A percentile compares a stretch with the other conserved stretches of the same genome.
Conservation (phyloP, 139 green algal species). For the Penium margaritaceum region DNA sequence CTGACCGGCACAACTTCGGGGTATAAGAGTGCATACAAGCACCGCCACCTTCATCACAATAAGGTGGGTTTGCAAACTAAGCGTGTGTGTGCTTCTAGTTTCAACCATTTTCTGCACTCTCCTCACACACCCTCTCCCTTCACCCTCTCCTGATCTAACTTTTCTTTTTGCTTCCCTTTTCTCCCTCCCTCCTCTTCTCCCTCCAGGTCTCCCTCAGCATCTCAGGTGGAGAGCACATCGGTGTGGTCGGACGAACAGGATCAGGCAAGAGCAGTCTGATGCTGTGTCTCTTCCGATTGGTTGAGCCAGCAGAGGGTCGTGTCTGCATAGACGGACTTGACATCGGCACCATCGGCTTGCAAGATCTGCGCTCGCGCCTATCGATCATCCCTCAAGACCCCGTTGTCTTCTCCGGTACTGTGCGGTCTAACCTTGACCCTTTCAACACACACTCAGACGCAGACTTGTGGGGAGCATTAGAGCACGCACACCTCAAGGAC, state of each 20-base stretch:
- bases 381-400: conserved; percentile 80
- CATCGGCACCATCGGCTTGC: conserved; percentile 62
- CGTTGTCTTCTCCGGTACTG: conserved; percentile 81
- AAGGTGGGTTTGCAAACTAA: too few relatives aligned
- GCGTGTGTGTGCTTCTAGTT: too few relatives aligned
- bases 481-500: conserved; percentile 49
- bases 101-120: background rate
- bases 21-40: too few relatives aligned
- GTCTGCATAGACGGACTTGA: conserved; percentile 84
- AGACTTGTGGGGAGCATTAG: conserved; percentile 59
- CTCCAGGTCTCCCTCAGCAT: conserved; percentile 46
- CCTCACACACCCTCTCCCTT: background rate
- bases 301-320: conserved; percentile 56
- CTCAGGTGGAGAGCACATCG: conserved; percentile 59
- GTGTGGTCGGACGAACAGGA: conserved; percentile 65
- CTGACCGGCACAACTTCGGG: too few relatives aligned
- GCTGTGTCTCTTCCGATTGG: conserved; percentile 65
- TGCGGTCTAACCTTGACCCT: conserved; percentile 87
- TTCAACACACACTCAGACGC: conserved; percentile 66
- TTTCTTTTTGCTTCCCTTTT: background rate
- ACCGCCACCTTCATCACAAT: too few relatives aligned
- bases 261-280: conserved; percentile 67
- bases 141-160: too few relatives aligned
- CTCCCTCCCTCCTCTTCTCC: background rate
- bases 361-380: conserved; percentile 58